Conservation (phyloP, 805 yeast species). For the Brettanomyces anomalus region DNA sequence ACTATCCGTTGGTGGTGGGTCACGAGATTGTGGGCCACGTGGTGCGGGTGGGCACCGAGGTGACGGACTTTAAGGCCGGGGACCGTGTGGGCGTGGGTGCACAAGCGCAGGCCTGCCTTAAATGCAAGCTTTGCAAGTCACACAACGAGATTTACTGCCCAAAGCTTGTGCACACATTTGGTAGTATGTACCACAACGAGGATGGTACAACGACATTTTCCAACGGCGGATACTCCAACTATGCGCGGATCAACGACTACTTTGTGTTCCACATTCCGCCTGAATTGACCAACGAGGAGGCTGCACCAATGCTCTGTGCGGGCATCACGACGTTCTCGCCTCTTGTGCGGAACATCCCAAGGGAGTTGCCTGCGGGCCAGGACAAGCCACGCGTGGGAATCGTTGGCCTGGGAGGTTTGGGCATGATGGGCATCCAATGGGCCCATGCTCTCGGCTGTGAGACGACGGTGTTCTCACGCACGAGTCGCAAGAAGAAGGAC, state of each 20-base stretch:
- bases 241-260: conserved; percentile 53
- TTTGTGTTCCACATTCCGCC: conserved; percentile 61
- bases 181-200: conserved; percentile 17
- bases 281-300: conserved; percentile 38
- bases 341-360: conserved; percentile 34
- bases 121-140: conserved; percentile 48
- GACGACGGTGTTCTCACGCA: conserved; percentile 49
- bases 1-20: conserved; percentile 35
- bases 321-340: conserved; percentile 71
- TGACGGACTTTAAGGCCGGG: conserved; percentile 47
- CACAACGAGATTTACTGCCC: conserved; percentile 40
- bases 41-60: conserved; percentile 48
- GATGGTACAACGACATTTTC: conserved; percentile 24
- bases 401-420: conserved; percentile 61
- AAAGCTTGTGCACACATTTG: conserved; percentile 27
- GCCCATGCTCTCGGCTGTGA: conserved; percentile 59
- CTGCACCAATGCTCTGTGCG: conserved; percentile 72
- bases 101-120: conserved; percentile 47
- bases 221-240: conserved; percentile 66
- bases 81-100: conserved; percentile 82
- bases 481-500: conserved; percentile 38
- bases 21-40: conserved; percentile 61
- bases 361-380: conserved; percentile 23
- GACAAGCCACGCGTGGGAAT: conserved; percentile 40
- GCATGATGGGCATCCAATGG: conserved; percentile 53